Evolutionary conservation across 2,329 filamentous ascomycete genomes (phyloP).

Genomic region (Claviceps sp.): DNA sequence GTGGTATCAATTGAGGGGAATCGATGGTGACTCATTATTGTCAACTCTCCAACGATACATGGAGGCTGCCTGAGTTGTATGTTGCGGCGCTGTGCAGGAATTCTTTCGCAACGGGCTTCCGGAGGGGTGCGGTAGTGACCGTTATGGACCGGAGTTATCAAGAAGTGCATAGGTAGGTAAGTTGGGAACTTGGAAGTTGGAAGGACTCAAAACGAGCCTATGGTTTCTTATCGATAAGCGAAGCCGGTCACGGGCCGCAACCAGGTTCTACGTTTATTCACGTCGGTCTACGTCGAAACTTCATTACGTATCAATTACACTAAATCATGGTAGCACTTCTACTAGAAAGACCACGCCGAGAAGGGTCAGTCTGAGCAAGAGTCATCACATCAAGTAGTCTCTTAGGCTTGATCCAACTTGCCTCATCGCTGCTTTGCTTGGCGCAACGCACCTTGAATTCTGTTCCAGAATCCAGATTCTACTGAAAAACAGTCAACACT

Average conservation of each 20-base stretch:
- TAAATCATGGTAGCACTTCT: neutral
- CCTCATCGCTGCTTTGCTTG: neutral
- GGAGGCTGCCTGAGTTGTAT: neutral
- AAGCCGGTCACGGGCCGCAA: neutral
- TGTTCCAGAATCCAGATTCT: neutral
- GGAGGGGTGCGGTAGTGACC: no score
- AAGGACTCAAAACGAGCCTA: neutral
- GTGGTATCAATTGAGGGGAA: conserved; percentile 42
- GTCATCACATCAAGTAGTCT: neutral
- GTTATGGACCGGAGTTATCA: neutral
- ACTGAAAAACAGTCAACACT: conserved; percentile 3
- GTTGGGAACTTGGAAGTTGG: no score
- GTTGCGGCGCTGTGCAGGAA: neutral
- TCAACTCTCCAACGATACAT: no score
- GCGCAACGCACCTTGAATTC: neutral
- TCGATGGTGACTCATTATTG: conserved; percentile 42
- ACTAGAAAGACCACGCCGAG: neutral
- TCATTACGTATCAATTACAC: neutral
- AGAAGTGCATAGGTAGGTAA: no score
- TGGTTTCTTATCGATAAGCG: conserved; percentile 5
- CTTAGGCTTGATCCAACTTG: neutral
- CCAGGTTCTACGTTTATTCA: neutral
- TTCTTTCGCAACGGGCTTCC: neutral
- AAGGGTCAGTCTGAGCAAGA: no score
- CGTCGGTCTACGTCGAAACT: neutral